These are phyloP conservation scores for Tuber umbilicatum DNA, from an alignment of 495 filamentous ascomycete genomes.

Conservation along the genomic window DNA sequence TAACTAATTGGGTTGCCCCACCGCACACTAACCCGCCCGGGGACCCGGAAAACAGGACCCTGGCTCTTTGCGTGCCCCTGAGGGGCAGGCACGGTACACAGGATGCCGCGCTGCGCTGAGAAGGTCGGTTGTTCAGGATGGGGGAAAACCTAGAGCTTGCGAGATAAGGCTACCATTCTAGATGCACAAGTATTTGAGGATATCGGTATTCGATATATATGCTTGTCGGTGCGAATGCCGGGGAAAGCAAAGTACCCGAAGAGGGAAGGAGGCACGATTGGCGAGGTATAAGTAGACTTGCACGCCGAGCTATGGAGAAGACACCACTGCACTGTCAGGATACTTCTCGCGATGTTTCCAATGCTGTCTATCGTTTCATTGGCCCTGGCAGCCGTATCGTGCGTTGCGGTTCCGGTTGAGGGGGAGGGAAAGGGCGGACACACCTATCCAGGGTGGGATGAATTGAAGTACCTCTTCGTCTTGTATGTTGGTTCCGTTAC, in stretches of 20 bases:
- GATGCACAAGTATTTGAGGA: background rate
- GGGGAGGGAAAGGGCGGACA: conserved; percentile 5
- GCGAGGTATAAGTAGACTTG: background rate
- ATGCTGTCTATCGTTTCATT: background rate
- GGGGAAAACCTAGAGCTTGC: background rate
- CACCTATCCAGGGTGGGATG: conserved; percentile 48
- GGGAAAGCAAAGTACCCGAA: background rate
- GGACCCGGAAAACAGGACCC: background rate
- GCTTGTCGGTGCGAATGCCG: background rate
- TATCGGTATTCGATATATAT: background rate
- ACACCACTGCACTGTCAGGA: background rate
- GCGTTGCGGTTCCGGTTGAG: background rate
- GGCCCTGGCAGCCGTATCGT: background rate
- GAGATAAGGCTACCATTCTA: background rate
- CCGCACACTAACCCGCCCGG: background rate
- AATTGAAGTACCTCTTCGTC: conserved; percentile 50
- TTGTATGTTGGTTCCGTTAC: conserved; percentile 45
- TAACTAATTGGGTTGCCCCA: background rate
- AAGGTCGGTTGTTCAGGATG: background rate
- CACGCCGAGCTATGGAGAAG: background rate
- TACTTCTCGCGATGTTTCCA: background rate
- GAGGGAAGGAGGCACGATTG: background rate
- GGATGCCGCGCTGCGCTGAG: background rate
- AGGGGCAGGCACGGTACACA: background rate
- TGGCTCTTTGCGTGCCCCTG: background rate